Percentiles rank a stretch among this genome's conserved stretches.
Evolutionary conservation across 1,284 basidiomycete species (phyloP).

Genomic region (Apiotrichum mycotoxinovorans): DNA sequence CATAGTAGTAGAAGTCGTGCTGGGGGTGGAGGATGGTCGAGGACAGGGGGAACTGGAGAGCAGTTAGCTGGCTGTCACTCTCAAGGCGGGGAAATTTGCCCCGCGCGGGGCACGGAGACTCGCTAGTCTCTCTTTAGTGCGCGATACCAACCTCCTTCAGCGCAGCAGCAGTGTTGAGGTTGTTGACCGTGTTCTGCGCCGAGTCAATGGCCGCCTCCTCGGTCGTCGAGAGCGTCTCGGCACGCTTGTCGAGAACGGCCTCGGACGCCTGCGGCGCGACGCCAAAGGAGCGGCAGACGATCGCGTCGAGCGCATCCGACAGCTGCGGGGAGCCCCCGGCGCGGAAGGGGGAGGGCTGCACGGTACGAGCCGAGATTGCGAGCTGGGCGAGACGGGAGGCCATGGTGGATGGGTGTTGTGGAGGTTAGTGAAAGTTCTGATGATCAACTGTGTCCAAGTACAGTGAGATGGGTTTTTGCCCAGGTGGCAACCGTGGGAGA

Average conservation of each 20-base stretch:
- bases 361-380: constrained; percentile 28
- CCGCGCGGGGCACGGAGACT: no score
- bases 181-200: constrained; percentile 24
- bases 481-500: background rate
- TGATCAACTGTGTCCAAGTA: background rate
- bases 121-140: no score
- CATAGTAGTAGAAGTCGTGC: constrained; percentile 43
- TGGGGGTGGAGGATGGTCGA: constrained; percentile 30
- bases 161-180: constrained; percentile 25
- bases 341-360: constrained; percentile 40
- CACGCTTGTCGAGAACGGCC: constrained; percentile 10
- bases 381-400: constrained; percentile 15
- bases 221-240: constrained; percentile 2
- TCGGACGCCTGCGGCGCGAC: constrained; percentile 14
- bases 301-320: constrained; percentile 33
- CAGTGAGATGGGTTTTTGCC: no score
- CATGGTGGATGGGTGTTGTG: background rate
- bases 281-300: constrained; percentile 29
- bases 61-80: no score
- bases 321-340: constrained; percentile 37
- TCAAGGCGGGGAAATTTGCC: no score
- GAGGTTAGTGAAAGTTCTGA: background rate
- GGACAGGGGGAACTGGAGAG: constrained; percentile 38
- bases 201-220: constrained; percentile 19
- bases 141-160: constrained; percentile 35